Percentiles rank a stretch among this genome's conserved stretches.
Evolutionary conservation across 805 yeast species (phyloP).

Genomic region (Ogataea angusta): DNA sequence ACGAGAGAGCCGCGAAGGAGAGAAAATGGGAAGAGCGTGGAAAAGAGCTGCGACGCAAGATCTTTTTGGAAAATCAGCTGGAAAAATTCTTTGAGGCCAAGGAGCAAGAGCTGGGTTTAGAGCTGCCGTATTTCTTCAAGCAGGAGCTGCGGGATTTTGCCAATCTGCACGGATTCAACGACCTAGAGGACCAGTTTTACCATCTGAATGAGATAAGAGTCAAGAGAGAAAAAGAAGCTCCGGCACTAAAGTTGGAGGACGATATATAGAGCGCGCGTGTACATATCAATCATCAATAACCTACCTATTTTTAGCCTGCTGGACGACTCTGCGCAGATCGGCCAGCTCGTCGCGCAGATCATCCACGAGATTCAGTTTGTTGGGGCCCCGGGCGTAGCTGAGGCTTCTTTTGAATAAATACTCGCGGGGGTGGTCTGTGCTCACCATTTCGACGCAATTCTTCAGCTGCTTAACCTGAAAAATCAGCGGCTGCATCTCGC

Average conservation of each 20-base stretch:
- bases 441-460: constrained; percentile 31
- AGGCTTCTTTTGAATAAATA: constrained; percentile 29
- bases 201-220: constrained; percentile 22
- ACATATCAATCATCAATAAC: constrained; percentile 4
- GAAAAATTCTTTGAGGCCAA: constrained; percentile 29
- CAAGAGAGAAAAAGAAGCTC: constrained; percentile 7
- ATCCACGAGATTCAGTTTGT: constrained; percentile 25
- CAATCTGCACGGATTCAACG: constrained; percentile 23
- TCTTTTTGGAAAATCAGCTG: constrained; percentile 25
- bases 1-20: constrained; percentile 44
- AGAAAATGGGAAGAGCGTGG: constrained; percentile 56
- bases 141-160: constrained; percentile 25
- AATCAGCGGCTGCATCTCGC: constrained; percentile 37
- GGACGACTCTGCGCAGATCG: constrained; percentile 15
- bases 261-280: not conserved
- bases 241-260: not conserved
- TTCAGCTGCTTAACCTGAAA: constrained; percentile 33
- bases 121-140: constrained; percentile 30
- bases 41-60: constrained; percentile 26
- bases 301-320: constrained; percentile 1
- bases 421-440: constrained; percentile 35
- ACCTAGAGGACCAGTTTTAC: constrained; percentile 24
- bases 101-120: constrained; percentile 27
- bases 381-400: constrained; percentile 16
- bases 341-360: constrained; percentile 27